phyloP scores from a whole-genome alignment of 2,329 filamentous ascomycete species.

The Colletotrichum sp. region DNA sequence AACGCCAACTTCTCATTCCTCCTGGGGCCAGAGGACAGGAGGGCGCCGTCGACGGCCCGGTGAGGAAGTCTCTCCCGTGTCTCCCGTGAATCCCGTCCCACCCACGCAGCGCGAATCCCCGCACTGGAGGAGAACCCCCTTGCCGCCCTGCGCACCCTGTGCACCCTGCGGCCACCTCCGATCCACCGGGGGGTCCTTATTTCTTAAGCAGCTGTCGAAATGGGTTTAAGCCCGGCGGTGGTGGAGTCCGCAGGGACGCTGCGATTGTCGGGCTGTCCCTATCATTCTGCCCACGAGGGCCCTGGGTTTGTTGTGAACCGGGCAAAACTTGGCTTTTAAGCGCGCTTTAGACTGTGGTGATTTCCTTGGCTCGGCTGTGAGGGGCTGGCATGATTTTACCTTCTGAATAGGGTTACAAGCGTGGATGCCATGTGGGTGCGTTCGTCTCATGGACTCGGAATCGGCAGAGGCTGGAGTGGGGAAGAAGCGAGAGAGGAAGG shows the following conservation, averaged over 20 bases:
- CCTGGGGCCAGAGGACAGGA: background rate
- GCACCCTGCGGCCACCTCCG: slow-evolving; percentile 9
- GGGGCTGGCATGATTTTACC: background rate
- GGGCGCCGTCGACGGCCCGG: background rate
- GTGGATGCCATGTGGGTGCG: background rate
- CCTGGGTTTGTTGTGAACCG: background rate
- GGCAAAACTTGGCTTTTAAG: background rate
- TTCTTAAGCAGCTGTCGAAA: slow-evolving; percentile 11
- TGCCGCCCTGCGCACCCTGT: background rate
- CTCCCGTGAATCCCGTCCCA: background rate
- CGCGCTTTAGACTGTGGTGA: background rate
- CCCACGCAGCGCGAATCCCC: background rate
- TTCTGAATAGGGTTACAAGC: slow-evolving; percentile 6
- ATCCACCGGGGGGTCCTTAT: background rate
- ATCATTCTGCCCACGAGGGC: background rate
- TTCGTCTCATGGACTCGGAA: background rate
- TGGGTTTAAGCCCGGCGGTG: background rate
- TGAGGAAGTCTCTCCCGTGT: slow-evolving; percentile 13
- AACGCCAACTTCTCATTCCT: background rate
- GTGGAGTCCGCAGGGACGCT: background rate
- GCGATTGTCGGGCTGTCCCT: slow-evolving; percentile 4
- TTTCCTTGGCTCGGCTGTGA: background rate
- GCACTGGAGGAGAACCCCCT: background rate
- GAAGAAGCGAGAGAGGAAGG: background rate
- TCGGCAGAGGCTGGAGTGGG: background rate